Base-by-base conservation (phyloP, 345 rosid genomes). In the Ceriops zippeliana region DNA sequence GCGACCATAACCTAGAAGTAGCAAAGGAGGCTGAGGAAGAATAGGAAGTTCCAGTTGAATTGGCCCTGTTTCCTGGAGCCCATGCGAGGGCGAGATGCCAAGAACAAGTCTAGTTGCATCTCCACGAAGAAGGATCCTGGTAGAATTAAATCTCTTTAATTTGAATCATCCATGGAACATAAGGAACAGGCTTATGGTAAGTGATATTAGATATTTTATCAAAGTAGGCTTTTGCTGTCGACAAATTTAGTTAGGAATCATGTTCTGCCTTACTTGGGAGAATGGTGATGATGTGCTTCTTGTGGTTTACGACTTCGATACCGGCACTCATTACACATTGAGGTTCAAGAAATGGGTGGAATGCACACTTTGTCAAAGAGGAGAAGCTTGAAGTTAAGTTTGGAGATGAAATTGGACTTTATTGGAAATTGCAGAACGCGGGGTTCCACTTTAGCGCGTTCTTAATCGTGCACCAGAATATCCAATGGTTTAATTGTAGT, bases 101-200 rank as follows among this genome's bases (percentile, higher is more conserved):
- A 38, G 16, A 11, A 38, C 47, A 38, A 38, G 47, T 11, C 13
- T 38, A 10, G 47, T 10, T 38, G 47, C 46, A 9, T 38, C 46
- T 38, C 46, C 46, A 11, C 16, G 47, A 10, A 42, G 47, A 19
- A 24, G 20, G 5, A 4, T 19, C 4, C 52, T 20, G 0, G 66
- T 19, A 52, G 52, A 35, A 5, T 62, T 30, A 7, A 62, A 27
- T 5, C 15, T 11, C 2, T 9, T 62, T 0, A 8, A 17, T 21
- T 26, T 62, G 31, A 35, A 15, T 11, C 46, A 63, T 60, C 69
- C 65, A 2, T 31, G 58, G 57, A 56, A 1, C 15, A 65, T 65
- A 46, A 64, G 58, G 64, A 72, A 72, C 65, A 72, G 49, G 65
- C 30, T 65, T 30, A 56, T 13, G 52, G 34, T 21, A 7, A 58